These are phyloP conservation scores for Trypanosoma avium DNA, from an alignment of 208 protist species.

Conservation along the genomic window DNA sequence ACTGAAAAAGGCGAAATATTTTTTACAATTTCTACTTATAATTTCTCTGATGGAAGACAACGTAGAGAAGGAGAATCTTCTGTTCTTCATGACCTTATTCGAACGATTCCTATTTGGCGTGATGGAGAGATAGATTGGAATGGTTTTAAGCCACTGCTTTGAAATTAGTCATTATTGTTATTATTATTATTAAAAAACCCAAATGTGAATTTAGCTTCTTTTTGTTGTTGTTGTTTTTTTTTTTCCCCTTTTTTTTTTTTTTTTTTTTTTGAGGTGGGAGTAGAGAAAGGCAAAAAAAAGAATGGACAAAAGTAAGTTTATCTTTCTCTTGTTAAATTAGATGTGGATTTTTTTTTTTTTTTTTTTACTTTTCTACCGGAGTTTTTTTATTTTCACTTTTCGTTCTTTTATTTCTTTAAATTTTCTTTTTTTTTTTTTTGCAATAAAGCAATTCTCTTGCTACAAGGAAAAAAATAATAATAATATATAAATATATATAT, in stretches of 20 bases:
- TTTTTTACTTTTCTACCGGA: conserved; percentile 10
- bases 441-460: no score
- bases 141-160: conserved; percentile 41
- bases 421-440: conserved; percentile 15
- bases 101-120: conserved; percentile 54
- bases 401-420: conserved; percentile 21
- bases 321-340: conserved; percentile 6
- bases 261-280: conserved; percentile 18
- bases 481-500: neutral
- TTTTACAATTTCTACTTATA: conserved; percentile 45
- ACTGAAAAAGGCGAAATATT: conserved; percentile 53
- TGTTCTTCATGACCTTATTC: conserved; percentile 53
- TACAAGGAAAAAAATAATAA: conserved; percentile 3
- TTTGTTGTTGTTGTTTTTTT: conserved; percentile 21
- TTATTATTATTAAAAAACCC: conserved; percentile 6
- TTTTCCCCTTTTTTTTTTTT: conserved; percentile 15
- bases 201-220: neutral
- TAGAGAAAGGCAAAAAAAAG: no score
- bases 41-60: conserved; percentile 9
- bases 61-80: conserved; percentile 19
- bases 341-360: conserved; percentile 4
- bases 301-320: no score
- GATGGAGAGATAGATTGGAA: conserved; percentile 65
- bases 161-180: conserved; percentile 17
- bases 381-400: conserved; percentile 5